These are phyloP conservation scores for Calonectria leucothoes DNA, from an alignment of 2,329 filamentous ascomycete genomes.

Conservation along the genomic window DNA sequence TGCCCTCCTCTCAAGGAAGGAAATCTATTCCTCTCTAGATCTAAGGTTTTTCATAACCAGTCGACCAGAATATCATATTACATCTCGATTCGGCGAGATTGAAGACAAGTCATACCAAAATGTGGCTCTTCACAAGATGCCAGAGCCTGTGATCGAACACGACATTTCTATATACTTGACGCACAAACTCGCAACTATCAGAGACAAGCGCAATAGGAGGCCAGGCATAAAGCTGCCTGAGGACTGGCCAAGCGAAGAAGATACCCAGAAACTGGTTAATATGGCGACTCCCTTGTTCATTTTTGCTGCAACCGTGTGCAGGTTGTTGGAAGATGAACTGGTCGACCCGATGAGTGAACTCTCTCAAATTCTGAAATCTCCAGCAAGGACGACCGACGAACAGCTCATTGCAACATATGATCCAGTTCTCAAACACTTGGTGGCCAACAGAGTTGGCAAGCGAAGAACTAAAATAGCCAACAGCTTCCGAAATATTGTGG, in stretches of 20 bases:
- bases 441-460: background rate
- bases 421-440: background rate
- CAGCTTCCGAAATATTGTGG: conserved; percentile 44
- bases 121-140: background rate
- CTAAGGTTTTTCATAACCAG: conserved; percentile 54
- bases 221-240: conserved; percentile 20
- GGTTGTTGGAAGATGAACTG: conserved; percentile 38
- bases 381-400: background rate
- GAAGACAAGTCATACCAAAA: no score
- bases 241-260: conserved; percentile 43
- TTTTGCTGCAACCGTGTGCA: conserved; percentile 47
- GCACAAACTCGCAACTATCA: conserved; percentile 28
- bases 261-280: conserved; percentile 30
- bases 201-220: conserved; percentile 33
- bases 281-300: conserved; percentile 51
- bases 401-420: conserved; percentile 31
- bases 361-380: conserved; percentile 32
- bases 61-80: conserved; percentile 52
- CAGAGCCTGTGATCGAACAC: background rate
- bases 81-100: conserved; percentile 18
- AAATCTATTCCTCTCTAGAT: conserved; percentile 25
- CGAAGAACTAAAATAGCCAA: background rate
- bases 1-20: conserved; percentile 33
- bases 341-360: conserved; percentile 33
- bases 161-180: conserved; percentile 18